Percentiles rank a stretch among this genome's conserved stretches.
These are phyloP conservation scores for Teunomyces atbi DNA, from an alignment of 805 yeast species.

Conservation along the genomic window DNA sequence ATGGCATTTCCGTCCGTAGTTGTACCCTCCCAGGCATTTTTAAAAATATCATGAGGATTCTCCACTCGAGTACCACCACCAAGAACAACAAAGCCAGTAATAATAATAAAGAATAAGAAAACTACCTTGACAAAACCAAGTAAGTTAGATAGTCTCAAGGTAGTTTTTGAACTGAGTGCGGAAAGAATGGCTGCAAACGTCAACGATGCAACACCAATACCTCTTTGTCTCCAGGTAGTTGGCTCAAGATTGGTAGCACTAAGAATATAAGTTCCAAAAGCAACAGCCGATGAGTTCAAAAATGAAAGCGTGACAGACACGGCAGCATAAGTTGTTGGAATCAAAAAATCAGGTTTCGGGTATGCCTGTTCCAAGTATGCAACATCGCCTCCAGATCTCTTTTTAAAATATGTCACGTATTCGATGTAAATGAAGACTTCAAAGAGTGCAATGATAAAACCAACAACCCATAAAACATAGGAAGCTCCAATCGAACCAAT, in stretches of 20 bases:
- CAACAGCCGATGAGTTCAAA: constrained; percentile 34
- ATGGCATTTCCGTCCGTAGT: constrained; percentile 43
- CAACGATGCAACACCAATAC: constrained; percentile 33
- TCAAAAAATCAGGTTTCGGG: constrained; percentile 31
- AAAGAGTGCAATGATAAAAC: constrained; percentile 38
- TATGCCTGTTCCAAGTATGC: constrained; percentile 39
- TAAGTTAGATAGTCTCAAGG: constrained; percentile 29
- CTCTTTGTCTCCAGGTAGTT: constrained; percentile 36
- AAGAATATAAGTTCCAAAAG: constrained; percentile 34
- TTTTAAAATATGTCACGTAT: constrained; percentile 37
- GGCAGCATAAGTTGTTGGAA: constrained; percentile 39
- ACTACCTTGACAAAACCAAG: constrained; percentile 36
- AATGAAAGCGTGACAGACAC: constrained; percentile 37
- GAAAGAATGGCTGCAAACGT: constrained; percentile 21
- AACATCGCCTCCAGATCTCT: constrained; percentile 39
- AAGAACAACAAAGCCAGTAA: constrained; percentile 35
- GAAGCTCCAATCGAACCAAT: constrained; percentile 45
- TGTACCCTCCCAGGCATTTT: constrained; percentile 39
- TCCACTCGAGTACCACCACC: constrained; percentile 35
- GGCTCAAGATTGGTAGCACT: constrained; percentile 29
- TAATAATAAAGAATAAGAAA: constrained; percentile 29
- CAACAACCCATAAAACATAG: constrained; percentile 43
- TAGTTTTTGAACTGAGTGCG: constrained; percentile 24
- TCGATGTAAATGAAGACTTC: constrained; percentile 40
- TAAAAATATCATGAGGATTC: constrained; percentile 32